Percentiles rank a stretch among this genome's conserved stretches.
Evolutionary conservation across 331 rosid genomes (phyloP).

Genomic region (Quercus phellos): DNA sequence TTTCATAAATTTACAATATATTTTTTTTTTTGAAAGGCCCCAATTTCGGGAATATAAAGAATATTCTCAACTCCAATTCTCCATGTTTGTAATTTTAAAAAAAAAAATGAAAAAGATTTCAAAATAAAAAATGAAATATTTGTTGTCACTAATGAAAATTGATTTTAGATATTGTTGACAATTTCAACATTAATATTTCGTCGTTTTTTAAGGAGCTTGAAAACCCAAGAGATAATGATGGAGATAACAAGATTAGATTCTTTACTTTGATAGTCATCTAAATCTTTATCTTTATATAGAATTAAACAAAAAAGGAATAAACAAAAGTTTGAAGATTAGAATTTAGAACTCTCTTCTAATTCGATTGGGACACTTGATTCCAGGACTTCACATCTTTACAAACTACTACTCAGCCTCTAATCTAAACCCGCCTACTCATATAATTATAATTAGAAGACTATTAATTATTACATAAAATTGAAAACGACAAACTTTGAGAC

Average conservation of each 20-base stretch:
- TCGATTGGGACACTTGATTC: conserved; percentile 37
- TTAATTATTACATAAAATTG: conserved; percentile 35
- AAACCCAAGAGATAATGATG: background rate
- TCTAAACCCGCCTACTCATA: conserved; percentile 28
- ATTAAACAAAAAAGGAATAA: conserved; percentile 1
- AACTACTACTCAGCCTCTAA: conserved; percentile 30
- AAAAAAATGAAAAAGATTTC: too few species aligned
- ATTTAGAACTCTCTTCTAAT: conserved; percentile 21
- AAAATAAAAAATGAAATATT: too few species aligned
- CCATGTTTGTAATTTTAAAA: too few species aligned
- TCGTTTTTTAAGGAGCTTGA: background rate
- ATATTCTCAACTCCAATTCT: too few species aligned
- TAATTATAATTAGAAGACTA: conserved; percentile 30
- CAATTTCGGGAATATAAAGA: too few species aligned
- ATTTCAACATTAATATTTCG: background rate
- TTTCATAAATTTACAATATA: too few species aligned
- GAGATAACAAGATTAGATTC: conserved; percentile 20
- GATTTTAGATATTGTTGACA: background rate
- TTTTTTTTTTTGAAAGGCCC: too few species aligned
- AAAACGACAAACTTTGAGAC: conserved; percentile 45
- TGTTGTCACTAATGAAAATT: too few species aligned
- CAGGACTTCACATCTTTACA: conserved; percentile 37
- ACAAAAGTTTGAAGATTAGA: conserved; percentile 37
- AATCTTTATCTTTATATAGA: conserved; percentile 16
- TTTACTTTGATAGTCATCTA: conserved; percentile 37